Conservation (phyloP, 2,329 filamentous ascomycete species). For the Trichoderma polysporum region DNA sequence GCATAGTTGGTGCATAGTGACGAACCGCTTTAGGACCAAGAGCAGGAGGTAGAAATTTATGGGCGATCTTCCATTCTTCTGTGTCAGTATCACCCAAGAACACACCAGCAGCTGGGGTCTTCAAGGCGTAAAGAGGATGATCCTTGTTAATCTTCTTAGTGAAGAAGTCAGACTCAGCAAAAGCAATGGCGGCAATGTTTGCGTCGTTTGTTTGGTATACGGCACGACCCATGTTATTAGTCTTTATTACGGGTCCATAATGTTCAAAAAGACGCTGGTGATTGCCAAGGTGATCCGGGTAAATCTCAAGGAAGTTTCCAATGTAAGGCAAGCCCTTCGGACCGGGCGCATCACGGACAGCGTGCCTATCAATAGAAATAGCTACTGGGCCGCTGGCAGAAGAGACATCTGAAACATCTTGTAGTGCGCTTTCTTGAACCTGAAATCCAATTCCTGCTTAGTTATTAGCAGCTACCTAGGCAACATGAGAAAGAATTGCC, state of each 20-base stretch:
- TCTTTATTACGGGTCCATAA: conserved; percentile 53
- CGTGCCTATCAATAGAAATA: conserved; percentile 50
- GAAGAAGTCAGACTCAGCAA: conserved; percentile 53
- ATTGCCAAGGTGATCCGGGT: conserved; percentile 58
- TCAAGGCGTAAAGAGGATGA: conserved; percentile 48
- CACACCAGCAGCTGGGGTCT: conserved; percentile 42
- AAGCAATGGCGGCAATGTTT: conserved; percentile 43
- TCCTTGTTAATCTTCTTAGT: conserved; percentile 52
- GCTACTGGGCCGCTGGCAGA: conserved; percentile 36
- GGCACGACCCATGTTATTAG: conserved; percentile 50
- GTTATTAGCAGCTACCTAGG: neutral
- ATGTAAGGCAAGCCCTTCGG: conserved; percentile 49
- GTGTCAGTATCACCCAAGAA: conserved; percentile 53
- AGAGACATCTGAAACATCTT: conserved; percentile 36
- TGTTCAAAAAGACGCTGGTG: conserved; percentile 53
- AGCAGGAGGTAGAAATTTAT: conserved; percentile 62
- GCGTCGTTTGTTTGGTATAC: conserved; percentile 54
- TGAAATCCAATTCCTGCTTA: neutral
- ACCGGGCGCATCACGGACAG: conserved; percentile 51
- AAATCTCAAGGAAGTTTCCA: conserved; percentile 56
- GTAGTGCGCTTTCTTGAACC: neutral
- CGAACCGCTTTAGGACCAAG: conserved; percentile 59
- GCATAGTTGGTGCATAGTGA: conserved; percentile 61
- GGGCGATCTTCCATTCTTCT: conserved; percentile 49
- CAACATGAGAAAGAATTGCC: neutral